These are phyloP conservation scores for Helotiales sp. DNA, from an alignment of 2,329 filamentous ascomycete species.

Conservation along the genomic window DNA sequence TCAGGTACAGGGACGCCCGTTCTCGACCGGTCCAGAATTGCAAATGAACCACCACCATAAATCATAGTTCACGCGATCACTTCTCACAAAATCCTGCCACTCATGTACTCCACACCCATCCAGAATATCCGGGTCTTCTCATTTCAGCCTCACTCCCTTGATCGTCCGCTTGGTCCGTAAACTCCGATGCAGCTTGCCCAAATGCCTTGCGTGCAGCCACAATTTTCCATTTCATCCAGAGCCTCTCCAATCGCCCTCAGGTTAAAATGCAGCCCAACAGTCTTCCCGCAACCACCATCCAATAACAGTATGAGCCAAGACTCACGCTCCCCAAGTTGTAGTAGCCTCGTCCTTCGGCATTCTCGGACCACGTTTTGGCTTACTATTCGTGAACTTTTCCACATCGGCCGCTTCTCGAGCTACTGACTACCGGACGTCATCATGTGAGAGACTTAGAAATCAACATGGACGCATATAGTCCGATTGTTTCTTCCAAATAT, in stretches of 20 bases:
- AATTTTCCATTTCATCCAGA: too few relatives aligned
- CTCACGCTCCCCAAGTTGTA: neutral
- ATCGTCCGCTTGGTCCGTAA: slow-evolving; percentile 1
- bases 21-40: neutral
- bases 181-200: too few relatives aligned
- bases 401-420: slow-evolving; percentile 3
- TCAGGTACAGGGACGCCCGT: neutral
- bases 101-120: too few relatives aligned
- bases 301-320: neutral
- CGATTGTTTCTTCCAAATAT: too few relatives aligned
- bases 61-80: neutral
- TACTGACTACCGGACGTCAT: slow-evolving; percentile 17
- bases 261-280: neutral
- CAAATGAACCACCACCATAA: neutral
- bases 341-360: slow-evolving; percentile 17
- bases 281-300: neutral
- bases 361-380: slow-evolving; percentile 2
- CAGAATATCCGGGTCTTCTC: too few relatives aligned
- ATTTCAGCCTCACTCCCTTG: slow-evolving; percentile 17
- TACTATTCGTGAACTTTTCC: neutral
- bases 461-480: neutral
- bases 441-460: slow-evolving; percentile 17
- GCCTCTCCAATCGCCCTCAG: neutral
- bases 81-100: too few relatives aligned
- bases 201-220: too few relatives aligned